phyloP scores from a whole-genome alignment of 2,329 filamentous ascomycete genomes.

The Fusarium acutatum region DNA sequence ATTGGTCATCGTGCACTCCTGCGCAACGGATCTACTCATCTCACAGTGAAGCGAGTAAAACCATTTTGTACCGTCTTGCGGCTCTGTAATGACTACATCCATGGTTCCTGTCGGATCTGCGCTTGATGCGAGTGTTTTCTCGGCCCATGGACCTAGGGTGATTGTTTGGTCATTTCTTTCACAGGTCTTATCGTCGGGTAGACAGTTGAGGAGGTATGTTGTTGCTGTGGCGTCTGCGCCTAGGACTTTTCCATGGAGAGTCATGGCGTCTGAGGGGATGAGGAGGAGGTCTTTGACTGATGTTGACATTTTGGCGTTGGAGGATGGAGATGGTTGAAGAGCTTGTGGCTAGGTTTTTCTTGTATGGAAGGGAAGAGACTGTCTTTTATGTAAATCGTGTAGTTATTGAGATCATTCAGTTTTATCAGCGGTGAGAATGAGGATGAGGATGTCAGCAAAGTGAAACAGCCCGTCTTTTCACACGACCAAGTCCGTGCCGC shows the following conservation, averaged over 20 bases:
- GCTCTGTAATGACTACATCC: neutral
- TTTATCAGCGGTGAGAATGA: neutral
- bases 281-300: neutral
- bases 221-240: neutral
- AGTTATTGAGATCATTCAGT: neutral
- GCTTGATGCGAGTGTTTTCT: neutral
- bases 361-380: neutral
- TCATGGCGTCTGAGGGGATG: neutral
- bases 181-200: neutral
- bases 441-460: neutral
- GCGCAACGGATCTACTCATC: neutral
- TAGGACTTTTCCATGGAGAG: neutral
- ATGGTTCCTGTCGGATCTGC: neutral
- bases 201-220: neutral
- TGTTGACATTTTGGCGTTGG: neutral
- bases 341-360: rapidly evolving
- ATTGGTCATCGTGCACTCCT: neutral
- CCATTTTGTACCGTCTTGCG: neutral
- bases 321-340: no score
- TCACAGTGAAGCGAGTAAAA: neutral
- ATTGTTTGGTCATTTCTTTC: neutral
- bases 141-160: neutral
- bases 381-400: no score
- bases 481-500: neutral
- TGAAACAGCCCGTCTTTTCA: neutral